phyloP scores from a whole-genome alignment of 495 filamentous ascomycete genomes.

The Lichenothelia convexa region DNA sequence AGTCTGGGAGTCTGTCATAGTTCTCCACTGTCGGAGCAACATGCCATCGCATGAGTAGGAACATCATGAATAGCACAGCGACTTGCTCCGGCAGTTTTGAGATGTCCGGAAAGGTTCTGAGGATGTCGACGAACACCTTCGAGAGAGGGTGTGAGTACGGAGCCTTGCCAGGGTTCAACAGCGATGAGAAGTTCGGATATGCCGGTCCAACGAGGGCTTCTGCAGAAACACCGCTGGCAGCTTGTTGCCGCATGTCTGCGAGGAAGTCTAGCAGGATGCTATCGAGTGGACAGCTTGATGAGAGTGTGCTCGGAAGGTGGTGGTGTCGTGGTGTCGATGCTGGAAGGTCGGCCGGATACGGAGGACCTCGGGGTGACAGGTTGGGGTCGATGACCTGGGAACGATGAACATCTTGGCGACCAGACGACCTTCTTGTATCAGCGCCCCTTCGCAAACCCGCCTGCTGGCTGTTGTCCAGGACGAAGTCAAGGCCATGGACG shows the following conservation, averaged over 20 bases:
- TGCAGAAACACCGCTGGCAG: constrained; percentile 37
- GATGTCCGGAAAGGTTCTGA: constrained; percentile 55
- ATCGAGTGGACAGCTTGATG: constrained; percentile 56
- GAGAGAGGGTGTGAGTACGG: constrained; percentile 52
- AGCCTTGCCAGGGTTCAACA: constrained; percentile 46
- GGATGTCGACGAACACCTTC: constrained; percentile 66
- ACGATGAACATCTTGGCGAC: too few species aligned
- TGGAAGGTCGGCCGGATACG: constrained; percentile 25
- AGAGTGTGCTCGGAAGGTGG: constrained; percentile 36
- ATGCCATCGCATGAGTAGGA: constrained; percentile 68
- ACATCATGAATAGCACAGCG: constrained; percentile 65
- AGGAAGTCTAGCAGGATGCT: constrained; percentile 60
- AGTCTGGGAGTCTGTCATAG: constrained; percentile 51
- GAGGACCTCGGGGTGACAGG: constrained; percentile 2
- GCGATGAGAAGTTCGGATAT: constrained; percentile 57
- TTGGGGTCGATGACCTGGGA: not conserved
- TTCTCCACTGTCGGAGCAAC: constrained; percentile 56
- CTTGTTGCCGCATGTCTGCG: constrained; percentile 42
- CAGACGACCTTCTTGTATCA: too few species aligned
- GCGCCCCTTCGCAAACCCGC: not conserved
- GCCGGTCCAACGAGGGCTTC: constrained; percentile 49
- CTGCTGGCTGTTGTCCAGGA: constrained; percentile 31
- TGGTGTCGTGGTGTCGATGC: constrained; percentile 17
- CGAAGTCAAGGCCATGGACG: constrained; percentile 41
- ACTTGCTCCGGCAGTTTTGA: constrained; percentile 53